A percentile compares a stretch with the other conserved stretches of the same genome.
Evolutionary conservation across 148 eudicot species (phyloP).

Genomic region (Cornus florida): DNA sequence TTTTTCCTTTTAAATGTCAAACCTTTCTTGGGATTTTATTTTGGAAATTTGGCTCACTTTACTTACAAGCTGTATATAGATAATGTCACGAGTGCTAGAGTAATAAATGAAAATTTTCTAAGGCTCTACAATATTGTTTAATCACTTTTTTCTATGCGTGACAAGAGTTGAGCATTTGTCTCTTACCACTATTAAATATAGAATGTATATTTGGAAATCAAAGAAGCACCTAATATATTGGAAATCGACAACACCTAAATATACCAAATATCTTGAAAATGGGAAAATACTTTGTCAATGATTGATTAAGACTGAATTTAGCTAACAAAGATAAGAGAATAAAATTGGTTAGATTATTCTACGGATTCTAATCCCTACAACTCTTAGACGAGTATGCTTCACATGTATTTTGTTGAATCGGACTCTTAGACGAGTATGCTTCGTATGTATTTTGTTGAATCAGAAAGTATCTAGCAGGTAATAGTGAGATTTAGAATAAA

Average conservation of each 20-base stretch:
- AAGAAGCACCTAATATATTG: background rate
- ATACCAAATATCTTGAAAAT: background rate
- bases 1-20: no score
- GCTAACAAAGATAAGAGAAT: no score
- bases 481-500: no score
- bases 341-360: background rate
- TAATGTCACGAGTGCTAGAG: background rate
- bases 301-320: no score
- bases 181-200: background rate
- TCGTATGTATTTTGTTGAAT: background rate
- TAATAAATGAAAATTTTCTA: no score
- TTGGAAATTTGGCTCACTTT: no score
- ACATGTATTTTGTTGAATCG: no score
- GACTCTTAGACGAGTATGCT: background rate
- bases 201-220: background rate
- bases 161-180: no score
- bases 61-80: no score
- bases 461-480: no score
- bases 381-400: background rate
- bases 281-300: background rate
- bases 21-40: no score
- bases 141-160: background rate
- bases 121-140: background rate
- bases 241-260: background rate
- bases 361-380: background rate